Conservation (phyloP, 2,329 filamentous ascomycete genomes). For the Fusarium austroafricanum region DNA sequence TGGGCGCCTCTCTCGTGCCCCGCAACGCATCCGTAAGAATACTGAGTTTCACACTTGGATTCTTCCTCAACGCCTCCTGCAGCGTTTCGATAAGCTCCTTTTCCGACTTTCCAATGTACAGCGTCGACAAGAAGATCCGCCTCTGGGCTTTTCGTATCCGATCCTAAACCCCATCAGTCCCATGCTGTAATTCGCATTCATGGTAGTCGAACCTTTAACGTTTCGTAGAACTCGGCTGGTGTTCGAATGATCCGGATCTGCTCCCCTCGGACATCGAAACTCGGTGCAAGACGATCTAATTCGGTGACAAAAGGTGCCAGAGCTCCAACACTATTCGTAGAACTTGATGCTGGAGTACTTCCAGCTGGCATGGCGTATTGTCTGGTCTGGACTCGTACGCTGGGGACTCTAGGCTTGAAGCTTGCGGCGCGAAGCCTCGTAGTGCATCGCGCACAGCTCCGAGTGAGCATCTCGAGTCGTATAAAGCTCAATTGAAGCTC, state of each 20-base stretch:
- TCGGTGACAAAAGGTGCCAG: conserved; percentile 72
- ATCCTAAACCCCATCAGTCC: conserved; percentile 58
- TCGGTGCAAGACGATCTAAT: conserved; percentile 89
- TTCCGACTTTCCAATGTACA: conserved; percentile 96
- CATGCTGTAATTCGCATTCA: neutral
- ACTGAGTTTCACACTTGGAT: conserved; percentile 82
- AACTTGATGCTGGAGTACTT: conserved; percentile 34
- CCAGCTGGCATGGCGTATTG: conserved; percentile 54
- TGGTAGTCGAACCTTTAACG: conserved; percentile 74
- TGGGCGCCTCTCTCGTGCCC: conserved; percentile 89
- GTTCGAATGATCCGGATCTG: conserved; percentile 83
- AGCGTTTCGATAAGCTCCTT: conserved; percentile 86
- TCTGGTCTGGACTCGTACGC: conserved; percentile 53
- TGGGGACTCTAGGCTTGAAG: conserved; percentile 40
- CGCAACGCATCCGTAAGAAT: conserved; percentile 92
- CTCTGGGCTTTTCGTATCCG: conserved; percentile 84
- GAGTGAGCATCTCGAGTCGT: conserved; percentile 49
- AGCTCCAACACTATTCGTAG: conserved; percentile 50
- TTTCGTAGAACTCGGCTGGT: conserved; percentile 90
- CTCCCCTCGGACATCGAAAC: conserved; percentile 85
- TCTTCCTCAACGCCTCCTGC: conserved; percentile 77
- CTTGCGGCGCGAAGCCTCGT: conserved; percentile 42
- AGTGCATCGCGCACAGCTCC: conserved; percentile 51
- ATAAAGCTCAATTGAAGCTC: conserved; percentile 6
- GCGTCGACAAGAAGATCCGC: conserved; percentile 91